These are phyloP conservation scores for Hyaloscypha variabilis DNA, from an alignment of 495 filamentous ascomycete species.

Conservation along the genomic window DNA sequence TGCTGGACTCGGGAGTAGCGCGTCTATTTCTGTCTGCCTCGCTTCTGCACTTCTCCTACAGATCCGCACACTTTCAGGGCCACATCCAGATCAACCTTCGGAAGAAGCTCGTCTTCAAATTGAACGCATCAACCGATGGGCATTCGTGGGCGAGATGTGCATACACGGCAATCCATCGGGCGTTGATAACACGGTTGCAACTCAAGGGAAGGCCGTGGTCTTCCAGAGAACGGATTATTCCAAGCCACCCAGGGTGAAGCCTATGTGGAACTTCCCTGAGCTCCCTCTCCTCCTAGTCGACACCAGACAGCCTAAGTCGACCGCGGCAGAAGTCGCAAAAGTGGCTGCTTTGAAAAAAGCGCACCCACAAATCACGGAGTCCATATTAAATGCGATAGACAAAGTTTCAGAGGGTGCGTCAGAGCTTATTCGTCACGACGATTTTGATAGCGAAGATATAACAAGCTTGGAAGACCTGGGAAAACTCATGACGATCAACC, in stretches of 20 bases:
- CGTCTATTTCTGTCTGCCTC: constrained; percentile 89
- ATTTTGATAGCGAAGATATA: constrained; percentile 61
- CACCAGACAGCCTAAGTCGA: constrained; percentile 81
- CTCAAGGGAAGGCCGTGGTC: constrained; percentile 88
- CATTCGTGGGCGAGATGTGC: constrained; percentile 94
- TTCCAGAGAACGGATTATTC: constrained; percentile 80
- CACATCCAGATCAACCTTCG: constrained; percentile 83
- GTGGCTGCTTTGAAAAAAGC: constrained; percentile 69
- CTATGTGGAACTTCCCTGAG: constrained; percentile 83
- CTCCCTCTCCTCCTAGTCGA: constrained; percentile 88
- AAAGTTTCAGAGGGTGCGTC: constrained; percentile 75
- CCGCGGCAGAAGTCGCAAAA: constrained; percentile 81
- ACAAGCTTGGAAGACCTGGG: constrained; percentile 70
- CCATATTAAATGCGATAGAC: constrained; percentile 82
- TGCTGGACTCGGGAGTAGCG: constrained; percentile 90
- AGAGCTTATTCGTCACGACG: constrained; percentile 63
- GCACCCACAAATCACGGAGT: constrained; percentile 72
- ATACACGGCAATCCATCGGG: constrained; percentile 96
- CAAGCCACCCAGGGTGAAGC: constrained; percentile 75
- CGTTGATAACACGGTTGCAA: constrained; percentile 96
- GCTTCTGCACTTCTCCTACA: constrained; percentile 84
- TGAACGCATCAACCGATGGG: constrained; percentile 96
- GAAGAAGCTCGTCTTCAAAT: constrained; percentile 82
- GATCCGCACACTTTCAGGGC: constrained; percentile 81
- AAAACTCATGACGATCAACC: constrained; percentile 88